Conservation (phyloP, 768 basidiomycete species). For the Rickenella mellea region DNA sequence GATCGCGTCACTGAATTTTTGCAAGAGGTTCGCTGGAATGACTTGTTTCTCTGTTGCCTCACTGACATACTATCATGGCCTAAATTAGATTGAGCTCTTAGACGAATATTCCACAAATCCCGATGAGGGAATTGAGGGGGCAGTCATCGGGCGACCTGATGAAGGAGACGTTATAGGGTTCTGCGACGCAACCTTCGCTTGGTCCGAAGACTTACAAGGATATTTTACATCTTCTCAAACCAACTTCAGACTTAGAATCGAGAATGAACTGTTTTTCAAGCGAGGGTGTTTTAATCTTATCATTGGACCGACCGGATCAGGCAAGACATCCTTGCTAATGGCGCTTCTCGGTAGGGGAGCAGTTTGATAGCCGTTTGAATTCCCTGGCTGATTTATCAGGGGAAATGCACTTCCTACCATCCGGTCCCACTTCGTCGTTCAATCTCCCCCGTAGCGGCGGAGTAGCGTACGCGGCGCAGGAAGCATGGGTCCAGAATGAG, state of each 20-base stretch:
- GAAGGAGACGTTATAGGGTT: constrained; percentile 45
- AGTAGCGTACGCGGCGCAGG: constrained; percentile 10
- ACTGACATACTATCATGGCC: constrained; percentile 9
- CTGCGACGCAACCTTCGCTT: constrained; percentile 44
- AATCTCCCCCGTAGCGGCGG: constrained; percentile 6
- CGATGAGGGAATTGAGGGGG: constrained; percentile 3
- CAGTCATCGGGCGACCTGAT: too few relatives aligned
- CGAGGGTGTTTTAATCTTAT: constrained; percentile 25
- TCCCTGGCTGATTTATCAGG: constrained; percentile 9
- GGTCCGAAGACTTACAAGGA: constrained; percentile 33
- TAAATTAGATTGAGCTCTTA: constrained; percentile 36
- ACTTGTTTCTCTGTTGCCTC: not conserved
- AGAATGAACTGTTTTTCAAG: constrained; percentile 45
- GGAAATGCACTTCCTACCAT: constrained; percentile 23
- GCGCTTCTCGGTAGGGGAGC: constrained; percentile 17
- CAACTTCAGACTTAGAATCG: constrained; percentile 38
- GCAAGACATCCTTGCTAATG: constrained; percentile 23
- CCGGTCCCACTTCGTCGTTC: constrained; percentile 19
- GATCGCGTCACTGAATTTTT: constrained; percentile 31
- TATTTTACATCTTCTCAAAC: constrained; percentile 14
- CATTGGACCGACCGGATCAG: constrained; percentile 20
- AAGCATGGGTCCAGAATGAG: constrained; percentile 10
- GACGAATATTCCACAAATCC: constrained; percentile 27
- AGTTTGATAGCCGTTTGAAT: too few relatives aligned
- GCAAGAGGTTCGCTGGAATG: constrained; percentile 14